These are phyloP conservation scores for Saprolegnia diclina DNA, from an alignment of 352 stramenopile species.

Conservation along the genomic window DNA sequence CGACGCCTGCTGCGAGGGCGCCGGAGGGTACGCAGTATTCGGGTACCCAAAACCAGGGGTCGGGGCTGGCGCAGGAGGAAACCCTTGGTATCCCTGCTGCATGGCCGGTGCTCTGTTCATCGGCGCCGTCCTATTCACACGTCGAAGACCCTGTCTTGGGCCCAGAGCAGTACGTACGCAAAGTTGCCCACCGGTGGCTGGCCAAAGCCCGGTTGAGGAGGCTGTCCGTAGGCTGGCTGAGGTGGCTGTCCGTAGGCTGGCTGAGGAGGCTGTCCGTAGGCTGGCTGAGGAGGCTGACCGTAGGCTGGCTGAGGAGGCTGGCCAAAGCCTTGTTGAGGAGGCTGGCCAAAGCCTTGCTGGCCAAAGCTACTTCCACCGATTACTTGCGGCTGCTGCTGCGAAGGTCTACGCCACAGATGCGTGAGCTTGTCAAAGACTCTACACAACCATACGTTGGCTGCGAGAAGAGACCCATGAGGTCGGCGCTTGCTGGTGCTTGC, in stretches of 20 bases:
- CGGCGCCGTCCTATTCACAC: not conserved
- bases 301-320: no score
- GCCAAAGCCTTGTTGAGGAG: no score
- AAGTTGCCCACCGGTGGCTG: not conserved
- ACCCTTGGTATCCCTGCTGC: not conserved
- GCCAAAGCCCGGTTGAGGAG: not conserved
- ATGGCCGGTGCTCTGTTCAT: not conserved
- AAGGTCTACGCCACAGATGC: no score
- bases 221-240: not conserved
- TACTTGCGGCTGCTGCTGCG: no score
- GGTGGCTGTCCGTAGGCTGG: no score
- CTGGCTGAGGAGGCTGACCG: no score
- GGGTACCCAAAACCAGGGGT: not conserved
- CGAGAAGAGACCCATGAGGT: constrained; percentile 3
- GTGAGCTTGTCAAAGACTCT: no score
- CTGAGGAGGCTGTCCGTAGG: no score
- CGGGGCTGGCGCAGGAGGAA: not conserved
- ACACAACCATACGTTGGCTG: not conserved
- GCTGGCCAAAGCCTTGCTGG: no score
- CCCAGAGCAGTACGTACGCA: not conserved
- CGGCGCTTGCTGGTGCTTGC: not conserved
- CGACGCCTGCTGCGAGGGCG: not conserved
- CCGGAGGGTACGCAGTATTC: not conserved
- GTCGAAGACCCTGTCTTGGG: not conserved
- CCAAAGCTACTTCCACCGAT: no score